A percentile compares a stretch with the other conserved stretches of the same genome.
phyloP scores from a whole-genome alignment of 495 filamentous ascomycete species.

The Aspergillus egyptiacus region DNA sequence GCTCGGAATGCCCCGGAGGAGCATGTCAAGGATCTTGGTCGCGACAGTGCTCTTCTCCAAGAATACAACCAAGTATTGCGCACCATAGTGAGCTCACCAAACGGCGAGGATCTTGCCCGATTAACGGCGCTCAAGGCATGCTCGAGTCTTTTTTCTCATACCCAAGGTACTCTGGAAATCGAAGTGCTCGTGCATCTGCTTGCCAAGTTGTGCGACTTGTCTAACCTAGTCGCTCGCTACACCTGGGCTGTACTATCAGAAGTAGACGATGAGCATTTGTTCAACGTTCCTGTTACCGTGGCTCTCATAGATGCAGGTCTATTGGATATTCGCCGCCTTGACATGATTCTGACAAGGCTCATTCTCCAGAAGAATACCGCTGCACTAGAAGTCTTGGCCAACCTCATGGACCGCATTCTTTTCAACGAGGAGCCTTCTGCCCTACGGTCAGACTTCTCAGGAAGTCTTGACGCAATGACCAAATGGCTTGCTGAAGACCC shows the following conservation, averaged over 20 bases:
- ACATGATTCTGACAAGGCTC: constrained; percentile 65
- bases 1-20: constrained; percentile 62
- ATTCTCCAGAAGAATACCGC: constrained; percentile 60
- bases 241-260: constrained; percentile 57
- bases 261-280: constrained; percentile 66
- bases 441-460: constrained; percentile 79
- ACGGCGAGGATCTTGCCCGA: constrained; percentile 61
- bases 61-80: constrained; percentile 53
- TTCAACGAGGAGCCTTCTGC: constrained; percentile 69
- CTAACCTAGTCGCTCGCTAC: constrained; percentile 65
- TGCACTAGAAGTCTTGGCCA: constrained; percentile 68
- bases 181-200: constrained; percentile 81
- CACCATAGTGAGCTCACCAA: constrained; percentile 42
- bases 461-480: constrained; percentile 71
- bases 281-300: constrained; percentile 70
- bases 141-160: constrained; percentile 57
- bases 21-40: constrained; percentile 61
- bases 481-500: constrained; percentile 76
- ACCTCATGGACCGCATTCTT: constrained; percentile 68
- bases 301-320: constrained; percentile 67
- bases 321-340: constrained; percentile 74
- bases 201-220: constrained; percentile 71
- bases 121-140: constrained; percentile 67
- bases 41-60: constrained; percentile 58
- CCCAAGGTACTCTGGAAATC: constrained; percentile 58